Evolutionary conservation across 768 basidiomycete genomes (phyloP).

Genomic region (Termitomyces sp.): DNA sequence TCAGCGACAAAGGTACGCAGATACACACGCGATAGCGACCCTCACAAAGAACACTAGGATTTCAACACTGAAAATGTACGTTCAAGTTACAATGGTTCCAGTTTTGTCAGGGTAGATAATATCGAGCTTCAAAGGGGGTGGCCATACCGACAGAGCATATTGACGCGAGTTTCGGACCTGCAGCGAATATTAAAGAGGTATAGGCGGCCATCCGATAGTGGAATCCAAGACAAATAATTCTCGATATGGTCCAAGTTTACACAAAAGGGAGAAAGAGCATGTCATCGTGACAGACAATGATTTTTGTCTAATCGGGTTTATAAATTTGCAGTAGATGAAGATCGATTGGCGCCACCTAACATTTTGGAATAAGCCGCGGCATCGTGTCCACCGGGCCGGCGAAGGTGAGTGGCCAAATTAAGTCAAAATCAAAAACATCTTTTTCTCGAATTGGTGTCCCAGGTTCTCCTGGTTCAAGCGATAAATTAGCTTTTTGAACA

Average conservation of each 20-base stretch:
- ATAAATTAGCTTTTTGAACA: too few species aligned
- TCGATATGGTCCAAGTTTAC: not conserved
- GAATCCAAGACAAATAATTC: not conserved
- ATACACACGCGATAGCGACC: not conserved
- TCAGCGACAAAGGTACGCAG: not conserved
- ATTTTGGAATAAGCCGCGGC: not conserved
- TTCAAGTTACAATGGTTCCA: not conserved
- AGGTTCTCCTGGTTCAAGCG: too few species aligned
- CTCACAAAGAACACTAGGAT: not conserved
- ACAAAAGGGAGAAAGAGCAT: not conserved
- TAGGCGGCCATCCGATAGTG: not conserved
- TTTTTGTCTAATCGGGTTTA: not conserved
- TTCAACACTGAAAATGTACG: not conserved
- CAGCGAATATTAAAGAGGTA: not conserved
- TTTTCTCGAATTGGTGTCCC: too few species aligned
- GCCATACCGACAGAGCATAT: not conserved
- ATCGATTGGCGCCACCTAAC: not conserved
- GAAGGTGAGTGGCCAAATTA: not conserved
- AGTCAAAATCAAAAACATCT: not conserved
- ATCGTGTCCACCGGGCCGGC: not conserved
- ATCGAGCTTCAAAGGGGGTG: not conserved
- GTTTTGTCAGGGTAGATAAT: not conserved
- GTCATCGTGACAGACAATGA: not conserved
- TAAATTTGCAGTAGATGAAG: not conserved
- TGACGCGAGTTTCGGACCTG: not conserved